phyloP scores from a whole-genome alignment of 2,329 filamentous ascomycete species.

The Colletotrichum tanaceti region DNA sequence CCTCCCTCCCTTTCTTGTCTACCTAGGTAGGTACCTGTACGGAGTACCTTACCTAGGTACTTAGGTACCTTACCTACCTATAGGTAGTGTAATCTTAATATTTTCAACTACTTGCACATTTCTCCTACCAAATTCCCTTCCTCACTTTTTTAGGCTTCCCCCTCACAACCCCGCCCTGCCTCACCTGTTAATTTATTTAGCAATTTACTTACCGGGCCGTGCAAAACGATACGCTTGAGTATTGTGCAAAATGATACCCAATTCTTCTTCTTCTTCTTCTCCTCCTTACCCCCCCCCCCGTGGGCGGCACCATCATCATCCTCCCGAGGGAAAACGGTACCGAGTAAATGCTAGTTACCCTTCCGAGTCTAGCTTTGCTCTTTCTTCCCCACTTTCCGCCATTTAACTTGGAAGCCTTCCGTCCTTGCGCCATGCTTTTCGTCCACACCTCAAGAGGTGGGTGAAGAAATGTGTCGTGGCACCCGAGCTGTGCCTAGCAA shows the following conservation, averaged over 20 bases:
- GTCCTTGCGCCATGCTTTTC: background rate
- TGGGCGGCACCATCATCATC: background rate
- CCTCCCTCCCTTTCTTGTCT: too few relatives aligned
- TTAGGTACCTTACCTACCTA: too few relatives aligned
- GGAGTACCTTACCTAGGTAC: too few relatives aligned
- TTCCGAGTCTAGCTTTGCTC: conserved; percentile 3
- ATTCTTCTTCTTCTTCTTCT: background rate
- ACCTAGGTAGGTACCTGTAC: too few relatives aligned
- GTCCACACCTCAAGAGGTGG: background rate
- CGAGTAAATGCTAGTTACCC: conserved; percentile 3
- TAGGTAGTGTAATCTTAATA: too few relatives aligned
- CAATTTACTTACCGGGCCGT: conserved; percentile 5
- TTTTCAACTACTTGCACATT: too few relatives aligned
- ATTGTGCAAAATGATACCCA: background rate
- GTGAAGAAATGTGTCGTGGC: background rate
- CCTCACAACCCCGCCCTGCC: background rate
- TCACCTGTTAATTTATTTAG: conserved; percentile 16
- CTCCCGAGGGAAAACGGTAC: background rate
- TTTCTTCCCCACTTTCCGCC: background rate
- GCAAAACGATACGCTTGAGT: too few relatives aligned
- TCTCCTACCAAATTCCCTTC: background rate
- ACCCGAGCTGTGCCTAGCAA: conserved; percentile 9
- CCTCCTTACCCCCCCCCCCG: too few relatives aligned
- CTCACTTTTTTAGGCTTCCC: background rate
- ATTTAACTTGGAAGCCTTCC: background rate